Evolutionary conservation across 345 rosid genomes (phyloP), one percentile per base, ranked within the genome.

Genomic region (Litchi chinensis): DNA sequence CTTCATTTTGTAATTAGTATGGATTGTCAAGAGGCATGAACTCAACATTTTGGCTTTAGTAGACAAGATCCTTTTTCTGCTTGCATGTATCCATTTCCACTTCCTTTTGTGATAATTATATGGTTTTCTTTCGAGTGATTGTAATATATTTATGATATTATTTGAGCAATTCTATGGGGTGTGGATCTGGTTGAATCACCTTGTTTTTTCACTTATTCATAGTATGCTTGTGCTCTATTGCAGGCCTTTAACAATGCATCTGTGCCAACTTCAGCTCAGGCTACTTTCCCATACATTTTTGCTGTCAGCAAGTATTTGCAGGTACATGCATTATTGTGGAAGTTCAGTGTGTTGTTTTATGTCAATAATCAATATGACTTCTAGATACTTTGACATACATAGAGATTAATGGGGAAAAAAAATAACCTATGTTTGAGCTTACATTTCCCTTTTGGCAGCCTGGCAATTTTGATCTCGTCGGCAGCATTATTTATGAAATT

Each of bases 381-480:
- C 69, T 63, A 24, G 41, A 50, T 62, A 43, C 26, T 37, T 52
- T 67, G 22, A 40, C 37, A 12, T 54, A 3, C 22, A 0, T 40
- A 3, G 15, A 22, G 44, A 32, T 52, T 65, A 66, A 66, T 63
- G 24, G 65, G 39, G 37, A 54, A 8, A 12, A 19, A 66, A 54
- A 52, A 2, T 11, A 46, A 12, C 10, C 39, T 12, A 28, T 54
- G 21, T 68, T 48, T 62, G 24, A 76, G 39, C 79, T 74, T 44
- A 66, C 21, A 22, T 40, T 28, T 57, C 57, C 60, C 3, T 41
- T 70, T 63, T 18, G 80, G 79, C 88, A 94, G 99, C 87, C 97
- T 32, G 98, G 98, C 76, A 90, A 82, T 50, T 96, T 94, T 84
- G 99, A 96, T 89, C 92, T 96, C 11, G 98, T 93, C 76, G 99